Percentiles rank a stretch among this genome's conserved stretches.
phyloP scores from a whole-genome alignment of 345 rosid species.

The Eutrema japonicum region DNA sequence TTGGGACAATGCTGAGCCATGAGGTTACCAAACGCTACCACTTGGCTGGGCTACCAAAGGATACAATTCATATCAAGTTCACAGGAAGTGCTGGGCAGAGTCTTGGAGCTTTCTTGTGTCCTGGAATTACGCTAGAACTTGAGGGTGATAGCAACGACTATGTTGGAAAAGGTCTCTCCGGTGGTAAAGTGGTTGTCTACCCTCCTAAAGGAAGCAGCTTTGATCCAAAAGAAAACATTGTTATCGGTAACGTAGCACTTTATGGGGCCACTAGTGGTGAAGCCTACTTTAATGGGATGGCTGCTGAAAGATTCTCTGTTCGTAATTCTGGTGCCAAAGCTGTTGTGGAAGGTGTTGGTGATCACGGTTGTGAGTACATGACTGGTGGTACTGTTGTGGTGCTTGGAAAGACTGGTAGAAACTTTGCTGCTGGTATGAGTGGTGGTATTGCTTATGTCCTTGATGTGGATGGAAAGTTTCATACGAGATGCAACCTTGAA shows the following conservation, averaged over 20 bases:
- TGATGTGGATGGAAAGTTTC: constrained; percentile 80
- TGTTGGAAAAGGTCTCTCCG: constrained; percentile 98
- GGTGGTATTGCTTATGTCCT: constrained; percentile 97
- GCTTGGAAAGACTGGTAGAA: constrained; percentile 97
- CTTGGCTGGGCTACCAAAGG: constrained; percentile 83
- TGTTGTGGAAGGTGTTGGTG: constrained; percentile 99
- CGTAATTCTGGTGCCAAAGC: constrained; percentile 99
- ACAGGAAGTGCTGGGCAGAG: constrained; percentile 99
- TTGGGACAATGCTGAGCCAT: constrained; percentile 99
- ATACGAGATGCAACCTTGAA: constrained; percentile 82
- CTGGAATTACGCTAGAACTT: constrained; percentile 87
- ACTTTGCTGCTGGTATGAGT: constrained; percentile 99
- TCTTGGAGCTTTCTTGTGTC: constrained; percentile 92
- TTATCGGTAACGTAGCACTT: constrained; percentile 95
- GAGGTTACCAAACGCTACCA: constrained; percentile 91
- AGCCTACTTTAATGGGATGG: constrained; percentile 98
- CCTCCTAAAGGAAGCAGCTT: constrained; percentile 88
- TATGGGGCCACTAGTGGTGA: constrained; percentile 94
- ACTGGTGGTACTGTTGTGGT: constrained; percentile 97
- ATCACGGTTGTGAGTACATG: constrained; percentile 99
- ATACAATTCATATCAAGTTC: constrained; percentile 85
- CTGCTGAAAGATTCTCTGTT: constrained; percentile 98
- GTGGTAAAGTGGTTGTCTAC: constrained; percentile 91
- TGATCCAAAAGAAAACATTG: constrained; percentile 96
- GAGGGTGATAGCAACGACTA: constrained; percentile 99